Conservation (phyloP, 148 eudicot species). For the Chenopodium formosanum region DNA sequence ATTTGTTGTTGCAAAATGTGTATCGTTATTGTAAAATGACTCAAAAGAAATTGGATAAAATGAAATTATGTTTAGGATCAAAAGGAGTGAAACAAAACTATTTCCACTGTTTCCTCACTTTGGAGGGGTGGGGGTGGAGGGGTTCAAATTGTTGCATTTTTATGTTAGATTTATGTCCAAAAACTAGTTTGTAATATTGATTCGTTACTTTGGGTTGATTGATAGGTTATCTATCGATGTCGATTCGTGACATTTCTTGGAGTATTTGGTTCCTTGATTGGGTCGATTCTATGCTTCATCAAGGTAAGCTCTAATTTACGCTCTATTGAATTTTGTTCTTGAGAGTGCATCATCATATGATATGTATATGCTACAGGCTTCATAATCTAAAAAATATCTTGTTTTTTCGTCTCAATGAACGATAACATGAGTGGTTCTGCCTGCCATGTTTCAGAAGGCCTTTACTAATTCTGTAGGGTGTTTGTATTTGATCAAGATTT, state of each 20-base stretch:
- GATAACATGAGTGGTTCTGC: not conserved
- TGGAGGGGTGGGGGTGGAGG: not conserved
- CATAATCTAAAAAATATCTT: not conserved
- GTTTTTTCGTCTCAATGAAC: too few species aligned
- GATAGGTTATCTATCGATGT: slow-evolving; percentile 64
- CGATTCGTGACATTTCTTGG: slow-evolving; percentile 77
- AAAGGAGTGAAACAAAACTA: not conserved
- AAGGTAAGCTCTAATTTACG: slow-evolving; percentile 45
- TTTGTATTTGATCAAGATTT: too few species aligned
- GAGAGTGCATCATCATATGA: not conserved
- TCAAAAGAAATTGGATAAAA: too few species aligned
- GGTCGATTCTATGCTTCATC: slow-evolving; percentile 69
- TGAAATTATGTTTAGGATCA: too few species aligned
- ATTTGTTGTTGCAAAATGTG: too few species aligned
- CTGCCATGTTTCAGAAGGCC: not conserved
- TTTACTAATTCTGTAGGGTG: too few species aligned
- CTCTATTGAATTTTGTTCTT: not conserved
- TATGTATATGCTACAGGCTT: not conserved
- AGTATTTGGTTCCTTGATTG: slow-evolving; percentile 73
- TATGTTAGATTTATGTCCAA: not conserved
- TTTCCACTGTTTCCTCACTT: not conserved
- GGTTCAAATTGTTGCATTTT: not conserved
- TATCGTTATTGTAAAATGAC: too few species aligned
- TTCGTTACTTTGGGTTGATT: slow-evolving; percentile 7
- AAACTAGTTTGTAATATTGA: not conserved